These are phyloP conservation scores for Mrakia gelida DNA, from an alignment of 768 basidiomycete genomes.

Conservation along the genomic window DNA sequence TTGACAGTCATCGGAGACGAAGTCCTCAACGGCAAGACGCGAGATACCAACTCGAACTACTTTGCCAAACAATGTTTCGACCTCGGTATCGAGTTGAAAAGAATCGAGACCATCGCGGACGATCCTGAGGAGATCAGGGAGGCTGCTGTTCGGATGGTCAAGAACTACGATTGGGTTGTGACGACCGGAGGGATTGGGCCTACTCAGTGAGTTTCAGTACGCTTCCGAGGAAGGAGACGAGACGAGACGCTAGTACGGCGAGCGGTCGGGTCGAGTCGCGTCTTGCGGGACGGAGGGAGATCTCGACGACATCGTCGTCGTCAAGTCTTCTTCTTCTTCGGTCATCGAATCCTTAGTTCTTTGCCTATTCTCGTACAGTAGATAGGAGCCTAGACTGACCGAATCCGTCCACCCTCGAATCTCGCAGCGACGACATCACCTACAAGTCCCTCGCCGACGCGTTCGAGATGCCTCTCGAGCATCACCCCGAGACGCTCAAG, in stretches of 20 bases:
- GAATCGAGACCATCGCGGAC: conserved; percentile 87
- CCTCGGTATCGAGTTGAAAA: conserved; percentile 59
- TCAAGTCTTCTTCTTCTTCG: too few species aligned
- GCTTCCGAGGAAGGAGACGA: not conserved
- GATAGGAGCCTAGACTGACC: not conserved
- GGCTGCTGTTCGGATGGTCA: conserved; percentile 74
- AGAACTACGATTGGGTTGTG: conserved; percentile 80
- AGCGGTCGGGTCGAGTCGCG: too few species aligned
- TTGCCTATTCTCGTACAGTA: too few species aligned
- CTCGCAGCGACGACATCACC: conserved; percentile 64
- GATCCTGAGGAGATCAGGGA: conserved; percentile 85
- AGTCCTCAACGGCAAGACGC: conserved; percentile 84
- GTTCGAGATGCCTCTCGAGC: conserved; percentile 50
- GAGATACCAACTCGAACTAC: conserved; percentile 50
- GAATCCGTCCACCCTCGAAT: not conserved
- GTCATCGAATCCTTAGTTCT: too few species aligned
- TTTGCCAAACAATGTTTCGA: conserved; percentile 87
- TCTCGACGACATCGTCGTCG: too few species aligned
- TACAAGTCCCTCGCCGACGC: conserved; percentile 82
- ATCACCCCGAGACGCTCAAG: conserved; percentile 21
- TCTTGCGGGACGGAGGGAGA: too few species aligned
- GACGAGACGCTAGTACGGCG: too few species aligned
- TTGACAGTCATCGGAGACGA: conserved; percentile 59
- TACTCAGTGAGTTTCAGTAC: not conserved
- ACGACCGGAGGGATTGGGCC: conserved; percentile 85